Percentiles rank a stretch among this genome's conserved stretches.
These are phyloP conservation scores for Trichophyton benhamiae DNA, from an alignment of 2,329 filamentous ascomycete genomes.

Conservation along the genomic window DNA sequence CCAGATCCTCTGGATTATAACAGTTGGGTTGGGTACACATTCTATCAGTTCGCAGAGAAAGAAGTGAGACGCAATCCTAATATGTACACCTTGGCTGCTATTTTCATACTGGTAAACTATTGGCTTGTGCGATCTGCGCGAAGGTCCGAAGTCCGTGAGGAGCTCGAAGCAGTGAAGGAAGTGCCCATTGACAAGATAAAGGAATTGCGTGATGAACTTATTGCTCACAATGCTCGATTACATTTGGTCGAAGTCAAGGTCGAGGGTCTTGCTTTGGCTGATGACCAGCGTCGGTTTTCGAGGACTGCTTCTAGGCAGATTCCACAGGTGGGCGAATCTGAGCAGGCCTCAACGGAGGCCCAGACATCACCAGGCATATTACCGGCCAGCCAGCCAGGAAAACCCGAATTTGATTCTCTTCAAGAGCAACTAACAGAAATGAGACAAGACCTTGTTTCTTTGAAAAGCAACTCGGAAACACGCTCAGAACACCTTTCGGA, in stretches of 20 bases:
- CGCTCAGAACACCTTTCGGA: background rate
- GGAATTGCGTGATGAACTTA: background rate
- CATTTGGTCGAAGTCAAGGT: background rate
- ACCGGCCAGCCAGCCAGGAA: background rate
- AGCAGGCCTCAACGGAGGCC: too few relatives aligned
- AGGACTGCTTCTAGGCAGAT: background rate
- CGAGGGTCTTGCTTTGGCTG: background rate
- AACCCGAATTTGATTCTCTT: background rate
- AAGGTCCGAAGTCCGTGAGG: background rate
- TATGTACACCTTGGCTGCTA: slow-evolving; percentile 4
- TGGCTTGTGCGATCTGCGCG: background rate
- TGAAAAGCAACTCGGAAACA: background rate
- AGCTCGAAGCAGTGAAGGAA: background rate
- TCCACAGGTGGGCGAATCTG: background rate
- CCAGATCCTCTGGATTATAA: slow-evolving; percentile 2
- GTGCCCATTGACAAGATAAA: background rate
- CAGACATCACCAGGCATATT: background rate
- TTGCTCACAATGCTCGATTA: background rate
- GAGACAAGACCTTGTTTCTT: background rate
- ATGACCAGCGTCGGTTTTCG: background rate
- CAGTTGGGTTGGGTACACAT: slow-evolving; percentile 5
- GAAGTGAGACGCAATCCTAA: slow-evolving; percentile 6
- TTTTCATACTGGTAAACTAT: background rate
- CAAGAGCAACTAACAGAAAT: background rate
- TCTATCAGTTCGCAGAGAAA: slow-evolving; percentile 3